Percentiles rank a stretch among this genome's conserved stretches.
phyloP scores from a whole-genome alignment of 2,329 filamentous ascomycete species.

The Parascedosporium putredinis region DNA sequence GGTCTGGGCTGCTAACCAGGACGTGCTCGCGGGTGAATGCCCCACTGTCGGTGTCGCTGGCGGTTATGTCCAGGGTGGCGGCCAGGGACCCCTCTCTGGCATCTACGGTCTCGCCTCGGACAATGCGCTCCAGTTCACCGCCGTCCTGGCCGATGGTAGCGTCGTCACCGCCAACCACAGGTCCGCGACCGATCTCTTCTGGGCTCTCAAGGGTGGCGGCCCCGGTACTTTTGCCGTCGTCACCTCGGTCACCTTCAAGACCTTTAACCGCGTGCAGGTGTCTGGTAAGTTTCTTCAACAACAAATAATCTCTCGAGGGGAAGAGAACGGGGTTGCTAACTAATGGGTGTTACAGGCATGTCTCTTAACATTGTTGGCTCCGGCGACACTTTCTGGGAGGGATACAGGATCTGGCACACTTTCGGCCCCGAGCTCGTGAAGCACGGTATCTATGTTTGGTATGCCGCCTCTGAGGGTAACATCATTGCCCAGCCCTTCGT shows the following conservation, averaged over 20 bases:
- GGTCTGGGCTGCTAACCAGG: conserved; percentile 33
- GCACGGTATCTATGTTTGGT: conserved; percentile 33
- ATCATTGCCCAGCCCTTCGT: conserved; percentile 38
- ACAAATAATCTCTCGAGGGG: too few species aligned
- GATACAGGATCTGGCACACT: conserved; percentile 35
- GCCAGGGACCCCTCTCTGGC: conserved; percentile 42
- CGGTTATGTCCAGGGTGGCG: conserved; percentile 51
- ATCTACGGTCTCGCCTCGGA: conserved; percentile 47
- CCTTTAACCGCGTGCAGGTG: conserved; percentile 31
- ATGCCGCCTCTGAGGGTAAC: conserved; percentile 33
- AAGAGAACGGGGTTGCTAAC: too few species aligned
- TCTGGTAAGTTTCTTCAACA: conserved; percentile 19
- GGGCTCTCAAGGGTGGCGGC: conserved; percentile 51
- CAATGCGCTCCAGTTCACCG: conserved; percentile 44
- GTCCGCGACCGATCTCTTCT: conserved; percentile 48
- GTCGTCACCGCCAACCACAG: conserved; percentile 34
- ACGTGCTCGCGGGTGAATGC: conserved; percentile 45
- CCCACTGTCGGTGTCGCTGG: conserved; percentile 46
- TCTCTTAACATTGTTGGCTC: conserved; percentile 14
- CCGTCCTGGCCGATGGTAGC: conserved; percentile 39
- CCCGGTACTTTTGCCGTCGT: conserved; percentile 49
- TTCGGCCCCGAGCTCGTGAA: conserved; percentile 28
- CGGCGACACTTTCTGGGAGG: conserved; percentile 35
- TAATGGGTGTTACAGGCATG: too few species aligned
- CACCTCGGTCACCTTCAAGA: conserved; percentile 41